Conservation (phyloP, 2,329 filamentous ascomycete species). For the Colletotrichum siamense region DNA sequence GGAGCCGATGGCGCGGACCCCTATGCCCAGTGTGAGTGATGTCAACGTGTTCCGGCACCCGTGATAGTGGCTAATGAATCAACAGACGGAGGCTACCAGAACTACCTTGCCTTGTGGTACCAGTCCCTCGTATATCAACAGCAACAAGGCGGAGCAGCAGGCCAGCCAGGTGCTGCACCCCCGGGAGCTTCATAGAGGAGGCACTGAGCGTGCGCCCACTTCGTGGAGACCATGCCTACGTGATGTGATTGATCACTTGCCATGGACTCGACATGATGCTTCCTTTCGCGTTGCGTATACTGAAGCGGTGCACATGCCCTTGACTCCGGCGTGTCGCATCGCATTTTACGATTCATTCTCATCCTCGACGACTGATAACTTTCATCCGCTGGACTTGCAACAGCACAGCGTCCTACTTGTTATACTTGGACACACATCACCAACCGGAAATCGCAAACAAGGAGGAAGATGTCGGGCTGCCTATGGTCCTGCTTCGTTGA, state of each 20-base stretch:
- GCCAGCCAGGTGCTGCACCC: constrained; percentile 23
- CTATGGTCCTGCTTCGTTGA: constrained; percentile 12
- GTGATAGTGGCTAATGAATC: constrained; percentile 26
- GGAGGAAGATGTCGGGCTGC: not conserved
- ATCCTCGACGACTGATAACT: constrained; percentile 14
- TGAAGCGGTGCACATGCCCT: constrained; percentile 20
- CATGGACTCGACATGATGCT: constrained; percentile 24
- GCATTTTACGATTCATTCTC: not conserved
- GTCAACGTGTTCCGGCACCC: not conserved
- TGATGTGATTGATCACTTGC: constrained; percentile 26
- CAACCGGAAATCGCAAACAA: not conserved
- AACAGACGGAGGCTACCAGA: constrained; percentile 80
- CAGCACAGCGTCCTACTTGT: constrained; percentile 16
- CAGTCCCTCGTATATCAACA: constrained; percentile 63
- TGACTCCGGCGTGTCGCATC: constrained; percentile 11
- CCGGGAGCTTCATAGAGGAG: constrained; percentile 18
- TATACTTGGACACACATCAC: constrained; percentile 11
- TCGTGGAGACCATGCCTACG: constrained; percentile 17
- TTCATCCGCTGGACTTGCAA: constrained; percentile 9
- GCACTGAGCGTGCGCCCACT: not conserved
- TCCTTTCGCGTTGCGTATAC: constrained; percentile 21
- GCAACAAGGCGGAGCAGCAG: constrained; percentile 38
- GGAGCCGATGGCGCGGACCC: constrained; percentile 65
- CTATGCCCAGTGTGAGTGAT: constrained; percentile 74
- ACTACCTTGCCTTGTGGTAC: constrained; percentile 83